Evolutionary conservation across 768 basidiomycete species (phyloP).

Genomic region (Phaeolepiota aurea): DNA sequence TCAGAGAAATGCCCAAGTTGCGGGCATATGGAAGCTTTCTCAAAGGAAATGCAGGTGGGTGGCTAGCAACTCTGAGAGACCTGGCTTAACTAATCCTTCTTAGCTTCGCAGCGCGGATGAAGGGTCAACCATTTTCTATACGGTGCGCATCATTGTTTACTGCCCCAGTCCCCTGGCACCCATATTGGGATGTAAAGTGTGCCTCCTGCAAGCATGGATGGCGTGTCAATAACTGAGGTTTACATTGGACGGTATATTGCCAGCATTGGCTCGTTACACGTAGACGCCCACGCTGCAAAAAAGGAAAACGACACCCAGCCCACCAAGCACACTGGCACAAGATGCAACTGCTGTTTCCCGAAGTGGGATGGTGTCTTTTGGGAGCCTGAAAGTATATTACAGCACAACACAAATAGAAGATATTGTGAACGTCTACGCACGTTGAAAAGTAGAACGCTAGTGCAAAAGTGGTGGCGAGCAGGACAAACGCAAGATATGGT

Average conservation of each 20-base stretch:
- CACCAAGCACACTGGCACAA: constrained; percentile 71
- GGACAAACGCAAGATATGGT: constrained; percentile 66
- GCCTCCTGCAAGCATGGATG: constrained; percentile 71
- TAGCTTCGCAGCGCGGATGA: constrained; percentile 89
- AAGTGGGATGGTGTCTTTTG: constrained; percentile 54
- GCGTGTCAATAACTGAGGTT: constrained; percentile 69
- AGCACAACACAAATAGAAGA: constrained; percentile 4
- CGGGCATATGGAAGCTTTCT: constrained; percentile 77
- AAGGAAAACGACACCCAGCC: constrained; percentile 83
- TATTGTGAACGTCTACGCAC: constrained; percentile 30
- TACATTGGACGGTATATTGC: constrained; percentile 5
- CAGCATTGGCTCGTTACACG: constrained; percentile 32
- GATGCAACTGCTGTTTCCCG: constrained; percentile 66
- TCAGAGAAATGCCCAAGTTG: constrained; percentile 87
- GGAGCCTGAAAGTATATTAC: constrained; percentile 45
- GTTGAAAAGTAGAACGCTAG: constrained; percentile 89
- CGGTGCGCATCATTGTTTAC: constrained; percentile 42
- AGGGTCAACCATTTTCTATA: constrained; percentile 91
- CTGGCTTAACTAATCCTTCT: neutral
- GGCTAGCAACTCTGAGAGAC: neutral
- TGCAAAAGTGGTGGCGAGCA: constrained; percentile 69
- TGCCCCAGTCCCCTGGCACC: neutral
- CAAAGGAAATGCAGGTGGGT: constrained; percentile 80
- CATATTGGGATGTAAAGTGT: constrained; percentile 44
- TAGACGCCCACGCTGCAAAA: constrained; percentile 84